Evolutionary conservation across 495 filamentous ascomycete species (phyloP), one percentile per base, ranked within the genome.

Genomic region (Chaetomium fimeti): DNA sequence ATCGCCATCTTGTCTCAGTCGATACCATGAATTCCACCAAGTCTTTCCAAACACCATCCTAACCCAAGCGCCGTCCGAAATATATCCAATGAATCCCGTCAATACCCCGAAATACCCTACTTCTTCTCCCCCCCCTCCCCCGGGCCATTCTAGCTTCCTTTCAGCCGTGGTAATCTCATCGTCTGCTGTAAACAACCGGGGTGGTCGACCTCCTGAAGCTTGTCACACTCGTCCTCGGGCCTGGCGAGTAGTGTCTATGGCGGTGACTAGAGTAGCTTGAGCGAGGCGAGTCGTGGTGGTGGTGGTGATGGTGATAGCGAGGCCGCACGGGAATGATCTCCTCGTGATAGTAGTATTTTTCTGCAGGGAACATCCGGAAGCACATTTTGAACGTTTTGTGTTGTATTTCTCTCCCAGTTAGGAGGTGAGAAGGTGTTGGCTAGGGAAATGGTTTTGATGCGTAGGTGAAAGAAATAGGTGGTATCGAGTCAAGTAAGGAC

Each of bases 281-380:
- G 7, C 56, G 28, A 1, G 63, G 63, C 15, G 63, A 61, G 38
- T 52, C 22, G 51, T 54, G 47, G 49, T 60, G 63, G 38, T 55
- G 55, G 36, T 76, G 67, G 62, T 74, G 72, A 56, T 74, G 71
- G 57, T 69, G 70, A 60, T 76, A 71, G 61, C 69, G 58, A 24
- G 67, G 72, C 27, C 75, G 62, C 61, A 72, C 71, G 61, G 77
- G 79, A 59, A 79, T 77, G 63, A 75, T 74, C 58, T 81, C 79
- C 69, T 81, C 77, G 71, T 77, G 77, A 69, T 81, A 81, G 70
- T 81, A 81, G 70, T 81, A 79, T 51, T 76, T 77, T 22, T 74
- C 71, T n/a, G 69, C 65, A 28, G 74, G 69, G 20, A 67, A 57
- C n/a, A 66, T 53, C 52, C 74, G 70, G 70, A 81, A 77, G 64